Percentiles rank a stretch among this genome's conserved stretches.
Evolutionary conservation across 2,329 filamentous ascomycete species (phyloP).

Genomic region (Trichoderma sp.): DNA sequence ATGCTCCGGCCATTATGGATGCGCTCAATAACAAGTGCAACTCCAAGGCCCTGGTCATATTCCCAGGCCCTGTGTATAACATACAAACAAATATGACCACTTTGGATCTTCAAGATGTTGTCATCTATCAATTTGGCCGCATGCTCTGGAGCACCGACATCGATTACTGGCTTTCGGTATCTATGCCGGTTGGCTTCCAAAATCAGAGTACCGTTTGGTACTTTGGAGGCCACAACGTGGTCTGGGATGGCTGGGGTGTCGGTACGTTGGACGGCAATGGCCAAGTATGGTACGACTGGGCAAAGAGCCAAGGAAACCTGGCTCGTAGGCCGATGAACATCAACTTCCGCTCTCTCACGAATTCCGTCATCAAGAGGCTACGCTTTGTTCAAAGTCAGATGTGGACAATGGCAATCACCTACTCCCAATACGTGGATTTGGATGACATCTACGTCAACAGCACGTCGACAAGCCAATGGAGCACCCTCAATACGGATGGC

Average conservation of each 20-base stretch:
- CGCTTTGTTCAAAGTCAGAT: conserved; percentile 60
- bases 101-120: conserved; percentile 37
- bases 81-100: conserved; percentile 42
- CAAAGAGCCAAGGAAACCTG: conserved; percentile 47
- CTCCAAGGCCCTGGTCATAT: conserved; percentile 36
- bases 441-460: conserved; percentile 58
- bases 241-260: conserved; percentile 50
- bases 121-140: conserved; percentile 47
- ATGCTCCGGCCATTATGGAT: conserved; percentile 36
- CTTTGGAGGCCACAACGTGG: conserved; percentile 55
- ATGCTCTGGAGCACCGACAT: conserved; percentile 49
- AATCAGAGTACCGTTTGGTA: conserved; percentile 58
- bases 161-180: conserved; percentile 54
- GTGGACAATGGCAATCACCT: conserved; percentile 59
- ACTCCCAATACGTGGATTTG: conserved; percentile 49
- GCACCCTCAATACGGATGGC: conserved; percentile 45
- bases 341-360: conserved; percentile 45
- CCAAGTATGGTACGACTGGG: conserved; percentile 60
- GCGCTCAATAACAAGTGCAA: conserved; percentile 38
- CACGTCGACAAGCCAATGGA: conserved; percentile 39
- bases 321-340: conserved; percentile 56
- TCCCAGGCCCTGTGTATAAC: conserved; percentile 39
- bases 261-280: conserved; percentile 63
- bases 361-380: conserved; percentile 51
- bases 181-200: conserved; percentile 55